A percentile compares a stretch with the other conserved stretches of the same genome.
phyloP scores from a whole-genome alignment of 352 stramenopile genomes.

The Pythium pectinolyticum region DNA sequence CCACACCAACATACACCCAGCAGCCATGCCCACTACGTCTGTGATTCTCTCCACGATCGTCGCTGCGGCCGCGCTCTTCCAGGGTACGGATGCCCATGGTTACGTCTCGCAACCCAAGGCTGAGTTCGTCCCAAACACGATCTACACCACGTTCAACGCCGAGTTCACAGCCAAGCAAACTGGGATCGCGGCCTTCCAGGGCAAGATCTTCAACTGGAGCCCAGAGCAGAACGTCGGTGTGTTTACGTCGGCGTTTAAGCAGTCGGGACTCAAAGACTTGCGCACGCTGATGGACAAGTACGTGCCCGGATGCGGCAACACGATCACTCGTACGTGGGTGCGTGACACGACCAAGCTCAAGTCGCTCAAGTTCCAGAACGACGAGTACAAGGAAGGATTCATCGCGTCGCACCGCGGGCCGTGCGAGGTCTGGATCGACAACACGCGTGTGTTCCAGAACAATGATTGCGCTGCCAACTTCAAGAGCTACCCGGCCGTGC shows the following conservation, averaged over 20 bases:
- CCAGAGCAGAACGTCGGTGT: no score
- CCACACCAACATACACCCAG: not conserved
- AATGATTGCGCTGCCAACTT: slow-evolving; percentile 47
- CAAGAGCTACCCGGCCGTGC: slow-evolving; percentile 38
- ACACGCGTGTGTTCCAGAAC: slow-evolving; percentile 31
- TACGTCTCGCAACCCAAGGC: slow-evolving; percentile 24
- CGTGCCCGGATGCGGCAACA: slow-evolving; percentile 14
- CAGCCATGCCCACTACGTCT: not conserved
- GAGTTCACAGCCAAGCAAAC: slow-evolving; percentile 27
- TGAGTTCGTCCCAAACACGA: slow-evolving; percentile 23
- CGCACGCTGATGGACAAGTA: slow-evolving; percentile 18
- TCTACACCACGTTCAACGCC: slow-evolving; percentile 28
- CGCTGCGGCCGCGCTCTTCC: not conserved
- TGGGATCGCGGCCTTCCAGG: slow-evolving; percentile 29
- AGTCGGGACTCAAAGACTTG: slow-evolving; percentile 14
- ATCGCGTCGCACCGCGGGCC: slow-evolving; percentile 34
- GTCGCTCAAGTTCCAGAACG: slow-evolving; percentile 39
- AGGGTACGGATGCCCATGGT: slow-evolving; percentile 18
- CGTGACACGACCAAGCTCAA: slow-evolving; percentile 27
- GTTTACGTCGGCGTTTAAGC: no score
- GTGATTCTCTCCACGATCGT: slow-evolving; percentile 10
- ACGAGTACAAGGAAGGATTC: slow-evolving; percentile 49
- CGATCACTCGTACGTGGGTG: slow-evolving; percentile 29
- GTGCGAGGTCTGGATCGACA: slow-evolving; percentile 33
- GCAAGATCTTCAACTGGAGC: no score